Evolutionary conservation across 192 early-diverging fungal species (phyloP).

Genomic region (Linnemannia hyalina): DNA sequence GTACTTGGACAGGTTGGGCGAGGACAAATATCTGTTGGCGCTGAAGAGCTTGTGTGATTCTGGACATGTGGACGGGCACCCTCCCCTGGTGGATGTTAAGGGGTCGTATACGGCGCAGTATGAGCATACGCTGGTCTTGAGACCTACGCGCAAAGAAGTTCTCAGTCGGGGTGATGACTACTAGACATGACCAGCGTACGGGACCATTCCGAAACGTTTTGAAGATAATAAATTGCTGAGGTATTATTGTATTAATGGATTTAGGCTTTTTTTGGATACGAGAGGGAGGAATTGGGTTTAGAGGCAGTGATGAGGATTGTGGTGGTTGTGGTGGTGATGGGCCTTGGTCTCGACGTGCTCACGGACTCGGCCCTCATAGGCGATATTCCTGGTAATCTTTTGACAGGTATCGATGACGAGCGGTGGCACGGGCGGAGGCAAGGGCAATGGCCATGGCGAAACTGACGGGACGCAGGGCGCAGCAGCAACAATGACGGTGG

Average conservation of each 20-base stretch:
- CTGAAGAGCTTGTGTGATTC: conserved; percentile 87
- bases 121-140: conserved; percentile 94
- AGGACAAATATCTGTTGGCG: conserved; percentile 88
- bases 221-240: background rate
- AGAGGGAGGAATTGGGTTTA: background rate
- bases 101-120: conserved; percentile 96
- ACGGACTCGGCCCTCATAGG: background rate
- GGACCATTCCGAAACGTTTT: background rate
- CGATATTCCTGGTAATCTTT: background rate
- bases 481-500: background rate
- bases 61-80: conserved; percentile 85
- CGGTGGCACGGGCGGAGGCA: too few relatives aligned
- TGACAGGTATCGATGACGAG: background rate
- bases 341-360: background rate
- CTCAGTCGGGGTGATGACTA: conserved; percentile 59
- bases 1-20: conserved; percentile 94
- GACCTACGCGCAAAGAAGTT: conserved; percentile 91
- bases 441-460: too few relatives aligned
- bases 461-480: background rate
- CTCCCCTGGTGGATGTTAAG: conserved; percentile 86
- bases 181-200: background rate
- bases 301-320: background rate
- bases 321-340: background rate
- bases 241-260: background rate
- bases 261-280: background rate